A percentile compares a stretch with the other conserved stretches of the same genome.
Evolutionary conservation across 768 basidiomycete genomes (phyloP).

Genomic region (Butyriboletus loyo): DNA sequence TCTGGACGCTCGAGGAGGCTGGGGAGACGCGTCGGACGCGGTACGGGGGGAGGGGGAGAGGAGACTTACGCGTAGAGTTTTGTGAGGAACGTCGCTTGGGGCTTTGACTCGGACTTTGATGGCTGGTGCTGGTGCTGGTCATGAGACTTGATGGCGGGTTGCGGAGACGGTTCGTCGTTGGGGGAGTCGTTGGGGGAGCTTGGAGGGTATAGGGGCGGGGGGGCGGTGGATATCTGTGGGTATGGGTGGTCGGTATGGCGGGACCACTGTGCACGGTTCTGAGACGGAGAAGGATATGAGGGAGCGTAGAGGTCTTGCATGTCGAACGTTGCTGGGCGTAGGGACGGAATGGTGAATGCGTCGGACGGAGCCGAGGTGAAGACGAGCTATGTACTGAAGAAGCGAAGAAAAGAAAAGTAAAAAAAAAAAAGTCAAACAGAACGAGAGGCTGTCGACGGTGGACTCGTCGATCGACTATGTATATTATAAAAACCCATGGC

Average conservation of each 20-base stretch:
- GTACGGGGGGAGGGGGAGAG: not conserved
- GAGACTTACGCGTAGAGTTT: slow-evolving; percentile 87
- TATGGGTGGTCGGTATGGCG: slow-evolving; percentile 32
- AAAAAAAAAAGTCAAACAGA: slow-evolving; percentile 27
- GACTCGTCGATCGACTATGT: slow-evolving; percentile 35
- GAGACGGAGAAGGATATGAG: slow-evolving; percentile 33
- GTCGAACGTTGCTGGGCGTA: slow-evolving; percentile 40
- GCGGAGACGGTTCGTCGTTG: slow-evolving; percentile 47
- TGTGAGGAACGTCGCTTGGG: slow-evolving; percentile 93
- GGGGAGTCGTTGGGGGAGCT: slow-evolving; percentile 41
- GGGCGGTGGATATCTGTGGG: slow-evolving; percentile 34
- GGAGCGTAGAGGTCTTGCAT: slow-evolving; percentile 49
- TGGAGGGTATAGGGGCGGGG: slow-evolving; percentile 33
- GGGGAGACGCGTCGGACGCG: slow-evolving; percentile 21
- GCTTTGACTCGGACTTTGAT: slow-evolving; percentile 74
- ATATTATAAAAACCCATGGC: slow-evolving; percentile 35
- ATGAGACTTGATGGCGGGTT: slow-evolving; percentile 30
- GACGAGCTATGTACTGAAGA: slow-evolving; percentile 30
- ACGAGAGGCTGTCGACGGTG: slow-evolving; percentile 27
- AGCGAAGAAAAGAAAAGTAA: slow-evolving; percentile 32
- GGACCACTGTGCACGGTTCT: slow-evolving; percentile 41
- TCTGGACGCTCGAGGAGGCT: slow-evolving; percentile 88
- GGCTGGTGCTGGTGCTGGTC: slow-evolving; percentile 49
- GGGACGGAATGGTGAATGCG: slow-evolving; percentile 37
- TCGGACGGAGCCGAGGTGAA: slow-evolving; percentile 22